A percentile compares a stretch with the other conserved stretches of the same genome.
Evolutionary conservation across 2,329 filamentous ascomycete genomes (phyloP).

Genomic region (Xylaria multiplex): DNA sequence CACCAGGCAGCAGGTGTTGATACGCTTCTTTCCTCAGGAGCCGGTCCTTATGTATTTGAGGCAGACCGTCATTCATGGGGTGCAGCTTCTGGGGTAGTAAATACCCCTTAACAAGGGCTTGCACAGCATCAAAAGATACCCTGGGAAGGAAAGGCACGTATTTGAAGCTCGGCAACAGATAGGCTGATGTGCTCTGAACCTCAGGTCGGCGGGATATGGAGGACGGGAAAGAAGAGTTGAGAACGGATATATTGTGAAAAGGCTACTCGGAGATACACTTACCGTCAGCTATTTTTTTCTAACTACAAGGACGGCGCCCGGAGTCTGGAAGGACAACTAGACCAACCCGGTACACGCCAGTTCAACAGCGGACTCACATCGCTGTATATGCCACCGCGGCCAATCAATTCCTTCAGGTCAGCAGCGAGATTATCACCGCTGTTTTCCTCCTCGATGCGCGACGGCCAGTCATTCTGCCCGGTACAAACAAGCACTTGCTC

Average conservation of each 20-base stretch:
- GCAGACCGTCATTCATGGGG: constrained; percentile 67
- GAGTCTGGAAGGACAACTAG: constrained; percentile 33
- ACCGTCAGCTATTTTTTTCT: constrained; percentile 47
- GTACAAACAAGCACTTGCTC: constrained; percentile 89
- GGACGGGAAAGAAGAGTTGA: constrained; percentile 78
- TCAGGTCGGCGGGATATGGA: constrained; percentile 58
- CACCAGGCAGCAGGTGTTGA: constrained; percentile 62
- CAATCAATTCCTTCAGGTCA: constrained; percentile 76
- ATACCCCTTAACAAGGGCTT: constrained; percentile 71
- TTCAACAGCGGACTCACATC: constrained; percentile 62
- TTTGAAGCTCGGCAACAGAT: constrained; percentile 85
- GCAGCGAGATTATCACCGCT: constrained; percentile 72
- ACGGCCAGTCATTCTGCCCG: constrained; percentile 81
- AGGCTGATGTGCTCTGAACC: constrained; percentile 70
- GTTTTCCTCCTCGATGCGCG: constrained; percentile 84
- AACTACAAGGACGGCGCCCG: constrained; percentile 7
- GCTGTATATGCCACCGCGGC: constrained; percentile 71
- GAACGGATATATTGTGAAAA: constrained; percentile 81
- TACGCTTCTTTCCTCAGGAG: constrained; percentile 62
- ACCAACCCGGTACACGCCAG: neutral
- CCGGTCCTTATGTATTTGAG: constrained; percentile 66
- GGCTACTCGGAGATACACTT: constrained; percentile 64
- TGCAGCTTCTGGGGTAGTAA: constrained; percentile 72
- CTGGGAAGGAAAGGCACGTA: constrained; percentile 78
- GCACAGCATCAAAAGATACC: constrained; percentile 64